Conservation (phyloP, 1,139 yeast genomes). For the Zygoascus hellenicus region DNA sequence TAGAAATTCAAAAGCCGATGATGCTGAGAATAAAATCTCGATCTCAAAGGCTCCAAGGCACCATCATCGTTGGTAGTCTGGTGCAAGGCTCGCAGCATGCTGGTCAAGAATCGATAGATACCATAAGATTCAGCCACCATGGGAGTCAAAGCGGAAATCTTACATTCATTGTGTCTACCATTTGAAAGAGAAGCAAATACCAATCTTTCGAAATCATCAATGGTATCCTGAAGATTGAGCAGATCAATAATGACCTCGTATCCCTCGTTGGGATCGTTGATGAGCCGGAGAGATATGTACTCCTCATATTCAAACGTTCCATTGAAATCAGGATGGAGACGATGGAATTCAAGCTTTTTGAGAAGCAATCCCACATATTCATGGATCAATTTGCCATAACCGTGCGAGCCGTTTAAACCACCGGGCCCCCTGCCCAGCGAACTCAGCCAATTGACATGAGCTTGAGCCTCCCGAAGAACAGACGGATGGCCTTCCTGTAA, state of each 20-base stretch:
- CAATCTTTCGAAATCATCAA: conserved; percentile 73
- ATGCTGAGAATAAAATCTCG: conserved; percentile 76
- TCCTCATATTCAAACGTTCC: conserved; percentile 97
- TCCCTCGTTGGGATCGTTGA: conserved; percentile 93
- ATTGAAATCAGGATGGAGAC: conserved; percentile 80
- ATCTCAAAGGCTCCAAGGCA: conserved; percentile 67
- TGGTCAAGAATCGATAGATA: conserved; percentile 78
- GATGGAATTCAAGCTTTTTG: conserved; percentile 75
- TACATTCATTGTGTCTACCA: conserved; percentile 67
- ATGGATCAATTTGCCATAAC: conserved; percentile 68
- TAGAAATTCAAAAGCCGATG: conserved; percentile 74
- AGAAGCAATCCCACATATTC: conserved; percentile 71
- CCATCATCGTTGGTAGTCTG: conserved; percentile 72
- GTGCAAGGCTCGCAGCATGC: conserved; percentile 88
- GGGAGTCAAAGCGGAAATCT: conserved; percentile 83
- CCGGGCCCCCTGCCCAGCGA: conserved; percentile 25
- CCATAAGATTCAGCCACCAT: conserved; percentile 92
- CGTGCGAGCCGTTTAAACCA: conserved; percentile 33
- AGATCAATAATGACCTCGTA: conserved; percentile 83
- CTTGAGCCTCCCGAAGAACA: conserved; percentile 73
- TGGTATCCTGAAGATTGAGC: conserved; percentile 79
- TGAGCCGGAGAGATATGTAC: conserved; percentile 79
- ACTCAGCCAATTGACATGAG: conserved; percentile 61
- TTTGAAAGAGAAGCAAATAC: conserved; percentile 69
- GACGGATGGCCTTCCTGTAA: conserved; percentile 94